Evolutionary conservation across 148 eudicot species (phyloP).

Genomic region (Drosera capensis): DNA sequence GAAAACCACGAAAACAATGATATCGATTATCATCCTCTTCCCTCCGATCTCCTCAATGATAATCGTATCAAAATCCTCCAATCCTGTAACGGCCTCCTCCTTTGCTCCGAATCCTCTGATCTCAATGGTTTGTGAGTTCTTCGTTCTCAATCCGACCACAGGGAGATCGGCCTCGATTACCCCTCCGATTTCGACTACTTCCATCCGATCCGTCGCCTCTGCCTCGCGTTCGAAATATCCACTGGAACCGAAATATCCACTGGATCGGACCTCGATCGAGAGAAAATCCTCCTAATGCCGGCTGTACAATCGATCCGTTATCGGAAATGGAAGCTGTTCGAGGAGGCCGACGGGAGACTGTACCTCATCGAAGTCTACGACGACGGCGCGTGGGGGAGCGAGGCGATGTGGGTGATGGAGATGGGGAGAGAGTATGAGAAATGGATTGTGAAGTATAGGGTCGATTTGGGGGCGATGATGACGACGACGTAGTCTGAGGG

Average conservation of each 20-base stretch:
- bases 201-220: too few relatives aligned
- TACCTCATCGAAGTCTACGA: slow-evolving; percentile 8
- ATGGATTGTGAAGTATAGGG: slow-evolving; percentile 16
- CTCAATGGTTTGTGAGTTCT: too few relatives aligned
- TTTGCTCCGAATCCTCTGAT: slow-evolving; percentile 6
- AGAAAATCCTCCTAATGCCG: slow-evolving; percentile 5
- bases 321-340: slow-evolving; percentile 4
- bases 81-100: slow-evolving; percentile 1
- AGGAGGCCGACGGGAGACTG: slow-evolving; percentile 10
- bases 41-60: too few relatives aligned
- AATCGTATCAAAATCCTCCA: neutral
- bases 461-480: slow-evolving; percentile 5
- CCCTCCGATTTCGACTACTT: too few relatives aligned
- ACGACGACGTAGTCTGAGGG: too few relatives aligned
- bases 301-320: neutral
- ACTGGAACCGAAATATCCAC: slow-evolving; percentile 11
- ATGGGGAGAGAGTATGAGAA: slow-evolving; percentile 11
- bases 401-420: slow-evolving; percentile 11
- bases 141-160: slow-evolving; percentile 12
- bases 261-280: slow-evolving; percentile 10
- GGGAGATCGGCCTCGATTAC: slow-evolving; percentile 1
- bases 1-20: neutral
- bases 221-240: slow-evolving; percentile 4
- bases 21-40: too few relatives aligned
- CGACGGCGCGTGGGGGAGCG: neutral